Base-by-base conservation (phyloP, 495 filamentous ascomycete genomes). In the Staphylotrichum longicolle region DNA sequence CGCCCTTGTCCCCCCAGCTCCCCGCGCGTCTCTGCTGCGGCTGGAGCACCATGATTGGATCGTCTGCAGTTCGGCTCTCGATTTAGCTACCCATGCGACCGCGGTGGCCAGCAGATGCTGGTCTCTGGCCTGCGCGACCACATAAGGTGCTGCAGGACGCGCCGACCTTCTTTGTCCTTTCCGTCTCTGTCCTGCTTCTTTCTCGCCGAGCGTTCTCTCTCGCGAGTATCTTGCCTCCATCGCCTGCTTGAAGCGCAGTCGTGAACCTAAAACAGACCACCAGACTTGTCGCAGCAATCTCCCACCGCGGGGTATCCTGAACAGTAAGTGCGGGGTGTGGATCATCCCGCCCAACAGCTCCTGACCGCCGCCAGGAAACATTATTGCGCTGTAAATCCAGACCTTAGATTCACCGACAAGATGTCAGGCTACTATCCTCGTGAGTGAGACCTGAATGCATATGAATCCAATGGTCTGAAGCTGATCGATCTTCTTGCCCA, bases 341-440 rank as follows among this genome's bases (percentile, higher is more conserved):
- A 58, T 54, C 48, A n/a, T 3, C n/a, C 12, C 11, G 49, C 9
- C 8, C 6, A 49, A 37, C 41, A 32, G 32, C 44, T 48, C 20
- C 20, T 27, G 20, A 27, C 20, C 20, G 20, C 12, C 5, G 3
- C 34, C 35, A 50, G 9, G 7, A 30, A 47, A 30, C 12, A 34
- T 27, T 20, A 14, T 14, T 8, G 55, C 45, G 11, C 30, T 32
- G 33, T 35, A 37, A 35, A 35, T 27, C 8, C 5, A 1, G 5
- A 35, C 7, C 30, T 9, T 0, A 3, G 9, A 1, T 7, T 10
- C 39, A 11, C 39, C 51, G 35, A 27, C 47, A 61, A 59, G 1
- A 73, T 73, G 70, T 71, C 70, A 3, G 52, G 56, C 40, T 73
- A 73, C 63, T 73, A 73, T 63, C 70, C 70, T 48, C 70, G 70